Evolutionary conservation across 371 early-diverging fungal genomes (phyloP), one percentile per base, ranked within the genome.

Genomic region (Mucor indicus): DNA sequence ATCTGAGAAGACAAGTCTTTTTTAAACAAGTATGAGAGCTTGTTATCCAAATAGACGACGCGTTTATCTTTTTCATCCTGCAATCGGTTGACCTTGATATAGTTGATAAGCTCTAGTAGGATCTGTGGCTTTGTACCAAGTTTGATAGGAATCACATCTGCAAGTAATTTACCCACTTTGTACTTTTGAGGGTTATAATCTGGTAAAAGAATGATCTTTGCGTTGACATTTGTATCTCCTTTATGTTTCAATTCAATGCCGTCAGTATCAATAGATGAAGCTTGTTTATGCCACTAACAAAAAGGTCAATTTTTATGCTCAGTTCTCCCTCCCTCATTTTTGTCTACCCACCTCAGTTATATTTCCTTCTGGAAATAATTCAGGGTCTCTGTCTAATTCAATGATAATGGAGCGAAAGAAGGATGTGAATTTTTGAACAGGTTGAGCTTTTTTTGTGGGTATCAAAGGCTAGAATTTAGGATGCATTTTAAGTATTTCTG

Each of bases 211-310:
- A 88, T 67, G 37, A 98, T 90, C 53, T 85, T 85, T 21, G 80
- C 84, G 25, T 80, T 81, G 7, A 91, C 86, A 43, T 93, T 86
- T 16, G 62, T 68, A 65, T 91, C 91, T 16, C 96, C 96, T 38
- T 78, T 75, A 45, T 96, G 82, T 48, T 93, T 96, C 31, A 97
- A 77, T 63, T 96, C 96, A 55, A 98, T 86, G 4, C 95, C 97
- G 61, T 96, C 96, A 16, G 81, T 77, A 27, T 92, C 92, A 9
- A 75, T 60, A 21, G 51, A 44, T 27, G 62, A 64, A 1, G 78
- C 54, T 30, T 76, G 62, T 48, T 84, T 86, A 40, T 77, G 73
- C 90, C 91, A 92, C 80, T 86, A 60, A 44, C 21, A 15, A 12
- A 48, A 38, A 36, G 29, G 15, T 16, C 16, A 16, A n/a, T 32